Evolutionary conservation across 306 rosid genomes (phyloP), one percentile per base, ranked within the genome.

Genomic region (Macrotyloma uniflorum): DNA sequence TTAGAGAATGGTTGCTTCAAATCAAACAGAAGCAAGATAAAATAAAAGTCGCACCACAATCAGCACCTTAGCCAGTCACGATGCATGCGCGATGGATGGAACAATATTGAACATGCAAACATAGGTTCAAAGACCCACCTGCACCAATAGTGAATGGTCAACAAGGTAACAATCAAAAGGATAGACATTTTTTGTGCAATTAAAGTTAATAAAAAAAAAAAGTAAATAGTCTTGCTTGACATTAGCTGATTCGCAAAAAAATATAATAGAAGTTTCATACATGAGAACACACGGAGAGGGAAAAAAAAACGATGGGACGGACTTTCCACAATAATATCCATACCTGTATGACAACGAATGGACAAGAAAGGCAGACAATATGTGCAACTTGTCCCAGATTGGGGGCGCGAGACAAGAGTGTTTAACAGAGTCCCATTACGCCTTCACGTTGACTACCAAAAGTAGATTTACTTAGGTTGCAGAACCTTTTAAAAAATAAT

Each of bases 61-160:
- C 73, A 16, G 53, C 51, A 64, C 73, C 73, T 23, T 74, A 32
- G 70, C 43, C 62, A 65, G 36, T 59, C 75, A 45, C 65, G 8
- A 26, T 32, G 35, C 70, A 54, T 62, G 75, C n/a, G 78, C 75
- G 65, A 78, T 58, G 23, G 28, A 26, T 26, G 28, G 28, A 26
- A 26, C 76, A 61, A 65, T 71, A 82, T 36, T 82, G 83, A 70
- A 70, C 84, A 80, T 62, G 89, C 80, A 74, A 87, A 79, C 87
- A 40, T 69, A 74, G 79, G 84, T 79, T 76, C 74, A 75, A 80
- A 72, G 89, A 80, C 81, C 86, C 89, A 43, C 87, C 83, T 83
- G 75, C 74, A 66, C 83, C 84, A 84, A 42, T 20, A 40, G 45
- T 62, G 54, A 70, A 79, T 6, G 79, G 78, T 46, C 80, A 87